phyloP scores from a whole-genome alignment of 2,329 filamentous ascomycete species.

The Sporothrix pallida region DNA sequence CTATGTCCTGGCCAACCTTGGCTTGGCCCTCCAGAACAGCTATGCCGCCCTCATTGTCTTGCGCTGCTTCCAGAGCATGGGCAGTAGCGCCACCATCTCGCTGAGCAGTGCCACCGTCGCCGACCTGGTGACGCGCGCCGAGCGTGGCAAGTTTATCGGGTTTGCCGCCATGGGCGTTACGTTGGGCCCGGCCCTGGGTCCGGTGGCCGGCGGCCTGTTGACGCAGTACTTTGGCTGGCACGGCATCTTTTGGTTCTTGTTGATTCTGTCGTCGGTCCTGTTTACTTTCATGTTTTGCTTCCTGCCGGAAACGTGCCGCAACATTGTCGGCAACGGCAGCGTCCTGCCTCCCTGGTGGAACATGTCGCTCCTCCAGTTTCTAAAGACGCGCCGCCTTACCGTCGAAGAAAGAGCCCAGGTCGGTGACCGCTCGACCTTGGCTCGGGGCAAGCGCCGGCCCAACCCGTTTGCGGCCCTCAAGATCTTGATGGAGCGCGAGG shows the following conservation, averaged over 20 bases:
- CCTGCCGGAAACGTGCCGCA: slow-evolving; percentile 60
- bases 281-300: slow-evolving; percentile 31
- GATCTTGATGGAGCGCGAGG: slow-evolving; percentile 41
- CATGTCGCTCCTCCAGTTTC: slow-evolving; percentile 35
- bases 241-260: slow-evolving; percentile 61
- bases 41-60: slow-evolving; percentile 54
- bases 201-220: slow-evolving; percentile 61
- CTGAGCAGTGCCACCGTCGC: slow-evolving; percentile 36
- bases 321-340: slow-evolving; percentile 58
- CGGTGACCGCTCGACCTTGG: slow-evolving; percentile 31
- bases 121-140: slow-evolving; percentile 53
- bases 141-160: slow-evolving; percentile 61
- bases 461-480: slow-evolving; percentile 41
- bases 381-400: slow-evolving; percentile 26
- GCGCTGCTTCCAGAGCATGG: slow-evolving; percentile 56
- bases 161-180: slow-evolving; percentile 52
- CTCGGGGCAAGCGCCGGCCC: slow-evolving; percentile 37
- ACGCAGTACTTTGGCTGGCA: slow-evolving; percentile 58
- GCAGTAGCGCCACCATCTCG: slow-evolving; percentile 41
- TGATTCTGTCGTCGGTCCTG: slow-evolving; percentile 53
- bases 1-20: slow-evolving; percentile 54
- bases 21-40: slow-evolving; percentile 50
- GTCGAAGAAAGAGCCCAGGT: slow-evolving; percentile 3
- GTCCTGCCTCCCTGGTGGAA: slow-evolving; percentile 36
- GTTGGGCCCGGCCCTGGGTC: slow-evolving; percentile 50